Evolutionary conservation across 2,329 filamentous ascomycete species (phyloP).

Genomic region (Botrytis aclada): DNA sequence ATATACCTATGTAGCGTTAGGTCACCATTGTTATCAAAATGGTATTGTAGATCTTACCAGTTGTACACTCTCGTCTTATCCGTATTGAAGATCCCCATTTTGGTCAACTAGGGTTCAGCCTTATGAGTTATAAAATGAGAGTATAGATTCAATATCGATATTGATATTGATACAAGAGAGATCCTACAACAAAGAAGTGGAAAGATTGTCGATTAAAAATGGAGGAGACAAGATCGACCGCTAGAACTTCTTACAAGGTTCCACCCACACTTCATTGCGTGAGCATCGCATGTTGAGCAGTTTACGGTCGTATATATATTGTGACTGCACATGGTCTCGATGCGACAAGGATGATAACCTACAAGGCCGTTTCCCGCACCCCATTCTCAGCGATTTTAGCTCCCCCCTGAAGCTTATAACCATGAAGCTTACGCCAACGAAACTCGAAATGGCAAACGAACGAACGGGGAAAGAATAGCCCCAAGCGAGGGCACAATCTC

Average conservation of each 20-base stretch:
- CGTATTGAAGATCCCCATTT: not conserved
- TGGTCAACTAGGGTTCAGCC: not conserved
- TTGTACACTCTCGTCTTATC: slow-evolving; percentile 15
- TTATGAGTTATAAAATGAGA: not conserved
- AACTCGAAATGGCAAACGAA: slow-evolving; percentile 11
- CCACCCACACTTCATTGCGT: not conserved
- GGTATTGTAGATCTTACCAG: not conserved
- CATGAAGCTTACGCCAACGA: not conserved
- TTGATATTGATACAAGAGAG: not conserved
- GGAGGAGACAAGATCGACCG: not conserved
- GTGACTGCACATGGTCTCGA: not conserved
- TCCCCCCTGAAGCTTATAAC: not conserved
- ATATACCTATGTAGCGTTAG: slow-evolving; percentile 53
- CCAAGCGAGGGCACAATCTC: not conserved
- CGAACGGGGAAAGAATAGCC: not conserved
- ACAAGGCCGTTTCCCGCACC: not conserved
- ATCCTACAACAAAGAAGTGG: not conserved
- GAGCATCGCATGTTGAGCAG: not conserved
- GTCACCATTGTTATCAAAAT: not conserved
- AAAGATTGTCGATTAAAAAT: not conserved
- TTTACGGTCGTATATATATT: slow-evolving; percentile 1
- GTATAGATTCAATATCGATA: not conserved
- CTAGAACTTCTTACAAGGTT: not conserved
- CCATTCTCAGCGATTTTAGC: not conserved
- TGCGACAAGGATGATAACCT: slow-evolving; percentile 5